Base-by-base conservation (phyloP, 805 yeast species). In the Yarrowia phangngaensis region DNA sequence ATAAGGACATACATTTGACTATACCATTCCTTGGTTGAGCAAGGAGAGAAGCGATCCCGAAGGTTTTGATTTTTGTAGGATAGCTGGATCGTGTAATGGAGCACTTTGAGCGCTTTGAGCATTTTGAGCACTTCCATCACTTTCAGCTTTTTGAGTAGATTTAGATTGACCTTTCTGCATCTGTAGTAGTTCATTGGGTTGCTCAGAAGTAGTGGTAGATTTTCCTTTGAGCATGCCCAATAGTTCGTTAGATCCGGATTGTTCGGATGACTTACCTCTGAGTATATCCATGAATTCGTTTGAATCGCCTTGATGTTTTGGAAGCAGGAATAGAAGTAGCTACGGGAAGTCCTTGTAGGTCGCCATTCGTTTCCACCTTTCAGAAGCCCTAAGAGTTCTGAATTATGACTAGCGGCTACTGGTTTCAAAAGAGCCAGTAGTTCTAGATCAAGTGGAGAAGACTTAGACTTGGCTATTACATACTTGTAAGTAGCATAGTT, bases 81-180 rank as follows among this genome's bases (percentile, higher is more conserved):
- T 38, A 11, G 45, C 45, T 13, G 45, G 45, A 19, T 38, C 45
- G 17, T 35, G 45, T 31, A 24, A 16, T 15, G 22, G 41, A 11
- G 15, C 11, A 24, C 8, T 20, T 20, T 6, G 41, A 34, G 29
- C n/a, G n/a, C n/a, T n/a, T n/a, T n/a, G n/a, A n/a, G n/a, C n/a
- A n/a, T n/a, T n/a, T n/a, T n/a, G n/a, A n/a, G n/a, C n/a, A n/a
- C n/a, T n/a, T n/a, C n/a, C n/a, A n/a, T n/a, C n/a, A n/a, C n/a
- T n/a, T n/a, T n/a, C n/a, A n/a, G n/a, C 28, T 26, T 12, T 6
- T 26, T 15, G 28, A 3, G n/a, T 14, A 15, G 30, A 12, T 3
- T n/a, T n/a, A n/a, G n/a, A n/a, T n/a, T n/a, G n/a, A n/a, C 30
- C 41, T n/a, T 36, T 26, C 16, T 24, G 43, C 43, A 36, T 36